phyloP scores from a whole-genome alignment of 164 flowering plant genomes.

The grape (Vitis vinifera) region DNA sequence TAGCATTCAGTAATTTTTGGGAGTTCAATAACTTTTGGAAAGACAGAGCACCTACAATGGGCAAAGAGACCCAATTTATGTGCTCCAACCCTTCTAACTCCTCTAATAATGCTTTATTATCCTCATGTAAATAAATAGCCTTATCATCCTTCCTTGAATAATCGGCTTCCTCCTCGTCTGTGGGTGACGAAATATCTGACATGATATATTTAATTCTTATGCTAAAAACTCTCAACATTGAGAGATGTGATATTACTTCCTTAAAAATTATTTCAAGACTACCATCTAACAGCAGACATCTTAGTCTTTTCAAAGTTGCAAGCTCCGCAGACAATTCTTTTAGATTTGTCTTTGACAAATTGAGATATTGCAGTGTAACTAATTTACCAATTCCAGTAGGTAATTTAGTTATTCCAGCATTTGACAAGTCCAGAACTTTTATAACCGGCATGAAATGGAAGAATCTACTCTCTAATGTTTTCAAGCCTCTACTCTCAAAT shows the following conservation, averaged over 20 bases:
- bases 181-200: no score
- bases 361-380: conserved; percentile 3
- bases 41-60: not conserved
- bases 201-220: no score
- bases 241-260: not conserved
- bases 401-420: not conserved
- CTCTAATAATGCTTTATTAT: not conserved
- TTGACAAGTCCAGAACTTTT: conserved; percentile 11
- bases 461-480: not conserved
- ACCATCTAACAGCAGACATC: not conserved
- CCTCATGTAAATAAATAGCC: no score
- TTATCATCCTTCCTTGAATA: no score
- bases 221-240: no score
- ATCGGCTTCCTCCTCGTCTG: no score
- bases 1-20: no score
- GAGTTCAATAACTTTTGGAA: no score
- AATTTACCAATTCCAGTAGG: not conserved
- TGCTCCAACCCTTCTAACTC: not conserved
- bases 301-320: not conserved
- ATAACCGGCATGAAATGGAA: not conserved
- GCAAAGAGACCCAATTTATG: not conserved
- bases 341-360: not conserved
- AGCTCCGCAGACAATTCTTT: conserved; percentile 1
- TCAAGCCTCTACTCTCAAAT: not conserved
- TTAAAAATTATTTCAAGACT: not conserved